Evolutionary conservation across 257 asterid species (phyloP), one percentile per base, ranked within the genome.

Genomic region (Lantana camara): DNA sequence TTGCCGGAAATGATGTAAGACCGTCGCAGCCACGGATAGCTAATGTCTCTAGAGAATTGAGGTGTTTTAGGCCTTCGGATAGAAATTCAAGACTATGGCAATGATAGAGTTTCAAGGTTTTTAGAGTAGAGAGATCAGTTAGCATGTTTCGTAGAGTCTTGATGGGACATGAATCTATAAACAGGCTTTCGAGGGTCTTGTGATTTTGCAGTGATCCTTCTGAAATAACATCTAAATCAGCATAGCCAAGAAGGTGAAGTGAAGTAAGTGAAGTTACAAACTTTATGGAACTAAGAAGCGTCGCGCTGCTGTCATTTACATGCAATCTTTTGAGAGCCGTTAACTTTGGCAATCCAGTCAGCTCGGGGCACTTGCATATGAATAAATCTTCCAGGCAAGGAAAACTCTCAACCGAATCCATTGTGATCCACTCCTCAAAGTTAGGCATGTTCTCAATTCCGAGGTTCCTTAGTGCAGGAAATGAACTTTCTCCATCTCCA

Each of bases 351-450:
- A 70, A 3, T 15, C 44, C 19, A 7, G 4, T n/a, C 23, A 70
- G 20, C 44, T 70, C 47, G 9, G 70, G 55, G 23, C 66, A 70
- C 5, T 0, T 0, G 0, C 8, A 0, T n/a, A 70, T 37, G 0
- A 0, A 0, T 23, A 70, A 38, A 0, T 0, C 0, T 45, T n/a
- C 3, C 55, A 70, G 46, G 29, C 64, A 10, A 64, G 59, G 66
- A 29, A 70, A 70, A 55, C 60, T 32, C 34, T 35, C 54, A 2
- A 12, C 8, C 15, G 66, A 54, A 63, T 19, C 37, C 1, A 66
- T 4, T 35, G 7, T 21, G 17, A 2, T 65, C 68, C 77, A 74
- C 57, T 64, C 62, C 68, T 68, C 72, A 2, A 74, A 16, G 19
- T 13, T n/a, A n/a, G n/a, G n/a, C n/a, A n/a, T n/a, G n/a, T n/a